Evolutionary conservation across 116 monocot genomes (phyloP), one percentile per base, ranked within the genome.

Genomic region (Dioscorea cayenensis): DNA sequence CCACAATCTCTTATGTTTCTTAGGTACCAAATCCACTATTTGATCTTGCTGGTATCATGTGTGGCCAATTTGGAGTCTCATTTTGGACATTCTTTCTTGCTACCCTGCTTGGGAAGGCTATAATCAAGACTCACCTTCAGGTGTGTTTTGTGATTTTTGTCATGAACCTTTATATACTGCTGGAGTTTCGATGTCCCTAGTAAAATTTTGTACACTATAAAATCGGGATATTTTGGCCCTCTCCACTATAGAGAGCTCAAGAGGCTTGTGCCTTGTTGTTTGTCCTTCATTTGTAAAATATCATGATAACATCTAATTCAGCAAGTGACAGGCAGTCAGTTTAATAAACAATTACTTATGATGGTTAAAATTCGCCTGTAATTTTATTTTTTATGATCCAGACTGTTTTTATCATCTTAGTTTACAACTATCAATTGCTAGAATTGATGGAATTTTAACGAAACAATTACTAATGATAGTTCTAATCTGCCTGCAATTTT

Each of bases 1-100:
- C 18, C 18, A 55, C 16, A 55, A 55, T 55, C 17, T 55, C 18
- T 3, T 35, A 49, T 61, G 22, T 69, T 35, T 36, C 43, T 67
- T 75, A 96, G 95, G 87, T 96, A 25, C 95, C 92, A 28, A 96
- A 96, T 63, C 92, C 95, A 51, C 84, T 92, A 37, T 96, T 96
- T 81, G 95, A 96, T 78, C 90, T 96, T 38, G 92, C 92, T 65
- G 95, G 95, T 73, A 96, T 96, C 27, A 85, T 96, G 92, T 96
- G 92, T 67, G 95, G 95, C 8, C 92, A 96, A 85, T 96, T 96
- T 77, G 90, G 90, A 66, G 73, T 96, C 64, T 78, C 92, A 55
- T 92, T 96, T 66, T 96, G 92, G 95, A 82, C 90, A 72, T 96
- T 96, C 70, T 96, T 96, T 75, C 75, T 90, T 38, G 84, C 95